Evolutionary conservation across 2,329 filamentous ascomycete species (phyloP).

Genomic region (Hysterium pulicare): DNA sequence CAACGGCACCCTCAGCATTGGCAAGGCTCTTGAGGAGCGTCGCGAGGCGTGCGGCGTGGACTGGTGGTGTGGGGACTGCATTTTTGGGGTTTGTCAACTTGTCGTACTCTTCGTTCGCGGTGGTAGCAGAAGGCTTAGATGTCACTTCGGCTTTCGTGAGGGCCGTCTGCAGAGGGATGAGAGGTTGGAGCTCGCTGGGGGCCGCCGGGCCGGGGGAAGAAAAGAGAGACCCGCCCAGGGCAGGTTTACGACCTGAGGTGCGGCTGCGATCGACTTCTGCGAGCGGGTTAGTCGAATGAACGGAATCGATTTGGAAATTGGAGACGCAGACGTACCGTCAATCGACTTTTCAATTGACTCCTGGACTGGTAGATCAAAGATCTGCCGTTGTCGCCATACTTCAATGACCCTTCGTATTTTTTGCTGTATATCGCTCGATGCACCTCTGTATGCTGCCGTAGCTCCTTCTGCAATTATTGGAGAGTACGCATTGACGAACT

Average conservation of each 20-base stretch:
- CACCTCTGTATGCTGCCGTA: slow-evolving; percentile 84
- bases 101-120: slow-evolving; percentile 77
- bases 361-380: slow-evolving; percentile 80
- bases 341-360: slow-evolving; percentile 75
- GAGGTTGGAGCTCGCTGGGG: slow-evolving; percentile 71
- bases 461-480: slow-evolving; percentile 91
- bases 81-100: slow-evolving; percentile 73
- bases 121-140: slow-evolving; percentile 63
- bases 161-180: slow-evolving; percentile 71
- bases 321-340: slow-evolving; percentile 57
- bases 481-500: slow-evolving; percentile 88
- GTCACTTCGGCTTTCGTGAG: slow-evolving; percentile 69
- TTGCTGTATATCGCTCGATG: slow-evolving; percentile 74
- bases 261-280: slow-evolving; percentile 56
- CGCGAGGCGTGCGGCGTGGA: slow-evolving; percentile 85
- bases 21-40: slow-evolving; percentile 86
- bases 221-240: slow-evolving; percentile 69
- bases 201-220: slow-evolving; percentile 55
- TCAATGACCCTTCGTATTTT: slow-evolving; percentile 88
- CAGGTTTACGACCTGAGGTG: slow-evolving; percentile 51
- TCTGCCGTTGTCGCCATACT: slow-evolving; percentile 83
- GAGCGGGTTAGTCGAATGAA: slow-evolving; percentile 10
- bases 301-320: neutral
- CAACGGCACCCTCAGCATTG: slow-evolving; percentile 82
- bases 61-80: slow-evolving; percentile 73